A percentile compares a stretch with the other conserved stretches of the same genome.
Evolutionary conservation across 2,329 filamentous ascomycete species (phyloP).

Genomic region (Orbilia blumenaviensis): DNA sequence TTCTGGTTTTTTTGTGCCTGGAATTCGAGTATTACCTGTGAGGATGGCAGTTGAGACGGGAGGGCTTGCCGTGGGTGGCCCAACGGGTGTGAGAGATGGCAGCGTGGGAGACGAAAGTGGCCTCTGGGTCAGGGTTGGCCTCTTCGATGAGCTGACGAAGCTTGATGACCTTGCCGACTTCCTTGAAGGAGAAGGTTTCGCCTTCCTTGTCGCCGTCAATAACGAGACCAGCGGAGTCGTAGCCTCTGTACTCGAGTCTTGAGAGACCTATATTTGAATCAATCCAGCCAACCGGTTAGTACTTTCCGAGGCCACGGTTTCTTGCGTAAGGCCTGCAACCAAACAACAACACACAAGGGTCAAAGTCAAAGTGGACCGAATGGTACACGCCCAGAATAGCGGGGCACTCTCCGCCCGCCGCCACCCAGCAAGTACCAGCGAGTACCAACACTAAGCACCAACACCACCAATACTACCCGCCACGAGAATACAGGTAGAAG

Average conservation of each 20-base stretch:
- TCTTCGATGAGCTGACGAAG: conserved; percentile 91
- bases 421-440: neutral
- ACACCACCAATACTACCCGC: neutral
- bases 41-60: conserved; percentile 95
- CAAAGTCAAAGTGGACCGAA: too few relatives aligned
- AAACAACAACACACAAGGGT: conserved; percentile 10
- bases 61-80: conserved; percentile 96
- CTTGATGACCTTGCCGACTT: conserved; percentile 98
- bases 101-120: conserved; percentile 96
- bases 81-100: conserved; percentile 99
- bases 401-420: too few relatives aligned
- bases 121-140: conserved; percentile 82
- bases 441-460: neutral
- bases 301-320: neutral
- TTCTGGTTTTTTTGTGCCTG: neutral
- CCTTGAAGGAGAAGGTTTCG: conserved; percentile 96
- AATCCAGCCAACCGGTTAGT: conserved; percentile 2
- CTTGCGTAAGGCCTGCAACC: neutral
- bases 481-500: neutral
- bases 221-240: conserved; percentile 95
- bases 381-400: conserved; percentile 7
- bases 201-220: conserved; percentile 99
- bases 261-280: conserved; percentile 74
- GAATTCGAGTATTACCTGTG: conserved; percentile 76
- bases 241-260: conserved; percentile 96